Evolutionary conservation across 2,329 filamentous ascomycete genomes (phyloP), one percentile per base, ranked within the genome.

Genomic region (Colletotrichum sp.): DNA sequence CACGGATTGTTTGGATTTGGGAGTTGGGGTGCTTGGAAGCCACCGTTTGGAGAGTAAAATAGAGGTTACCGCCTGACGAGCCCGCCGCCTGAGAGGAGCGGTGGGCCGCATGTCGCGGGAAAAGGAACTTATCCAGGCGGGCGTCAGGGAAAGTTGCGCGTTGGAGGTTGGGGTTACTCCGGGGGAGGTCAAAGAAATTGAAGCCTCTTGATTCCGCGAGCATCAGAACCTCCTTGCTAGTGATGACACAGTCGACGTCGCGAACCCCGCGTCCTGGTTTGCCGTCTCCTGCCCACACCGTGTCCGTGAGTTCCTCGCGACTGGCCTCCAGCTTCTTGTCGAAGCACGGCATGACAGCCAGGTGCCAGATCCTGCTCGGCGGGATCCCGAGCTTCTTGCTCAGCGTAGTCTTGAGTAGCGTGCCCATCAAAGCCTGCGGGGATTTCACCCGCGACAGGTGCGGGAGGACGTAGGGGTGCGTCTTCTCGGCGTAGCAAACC

Each of bases 401-500:
- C 44, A 99, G 86, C 1, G 94, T 92, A 1, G 95, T 96, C 85
- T 99, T 99, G 71, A 99, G 84, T 57, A 99, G 89, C 0, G 96
- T 98, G 15, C 97, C 97, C 78, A 95, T 94, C 68, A 99, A 86
- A 30, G 97, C 96, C 84, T 99, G 97, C 16, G 97, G 96, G 7
- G 96, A 98, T 84, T 99, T 99, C 78, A 99, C 90, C 66, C 92
- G 92, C 74, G 96, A 98, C 70, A 99, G 89, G 84, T 99, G 96
- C 32, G 96, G 95, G 66, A 99, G 90, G 71, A 99, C 93, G 81
- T 98, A 94, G 3, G 97, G 96, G 82, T 99, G 97, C 71, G 96
- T 99, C 87, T 99, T 99, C 84, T 99, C 97, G 30, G 96, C 96
- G 82, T 99, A 99, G 86, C 97, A 99, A 72, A 99, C 96, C 96